A percentile compares a stretch with the other conserved stretches of the same genome.
Conservation (phyloP, 2,329 filamentous ascomycete species). For the Phaeomoniella chlamydospora region DNA sequence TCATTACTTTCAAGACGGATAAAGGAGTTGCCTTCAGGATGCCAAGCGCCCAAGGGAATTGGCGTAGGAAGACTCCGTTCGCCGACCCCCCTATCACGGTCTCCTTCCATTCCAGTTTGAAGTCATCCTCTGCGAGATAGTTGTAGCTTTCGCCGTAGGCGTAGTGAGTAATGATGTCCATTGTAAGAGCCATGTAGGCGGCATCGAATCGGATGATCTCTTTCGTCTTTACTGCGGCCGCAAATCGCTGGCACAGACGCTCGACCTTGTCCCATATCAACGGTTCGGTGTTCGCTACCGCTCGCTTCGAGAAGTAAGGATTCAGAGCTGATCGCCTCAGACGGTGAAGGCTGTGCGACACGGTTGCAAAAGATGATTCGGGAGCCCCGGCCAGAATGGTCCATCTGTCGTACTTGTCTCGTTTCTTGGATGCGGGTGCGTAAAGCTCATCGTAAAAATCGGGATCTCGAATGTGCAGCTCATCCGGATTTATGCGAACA, state of each 20-base stretch:
- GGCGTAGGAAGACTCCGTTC: not conserved
- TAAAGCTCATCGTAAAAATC: conserved; percentile 10
- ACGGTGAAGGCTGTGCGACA: conserved; percentile 9
- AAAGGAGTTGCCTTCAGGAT: conserved; percentile 4
- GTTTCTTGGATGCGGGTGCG: conserved; percentile 4
- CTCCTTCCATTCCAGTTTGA: not conserved
- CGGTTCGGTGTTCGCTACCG: conserved; percentile 4
- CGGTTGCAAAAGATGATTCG: conserved; percentile 6
- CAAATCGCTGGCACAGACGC: conserved; percentile 7
- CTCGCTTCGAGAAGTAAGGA: conserved; percentile 10
- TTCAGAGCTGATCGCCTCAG: conserved; percentile 9
- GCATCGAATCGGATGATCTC: conserved; percentile 6
- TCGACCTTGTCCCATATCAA: conserved; percentile 5
- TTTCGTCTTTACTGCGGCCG: conserved; percentile 4
- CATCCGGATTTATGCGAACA: conserved; percentile 11
- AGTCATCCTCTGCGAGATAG: not conserved
- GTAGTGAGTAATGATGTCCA: conserved; percentile 10
- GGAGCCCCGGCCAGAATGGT: conserved; percentile 4
- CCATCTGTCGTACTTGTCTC: conserved; percentile 10
- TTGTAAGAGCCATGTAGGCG: conserved; percentile 7
- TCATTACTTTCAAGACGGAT: conserved; percentile 1
- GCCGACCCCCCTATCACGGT: not conserved
- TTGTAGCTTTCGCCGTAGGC: conserved; percentile 3
- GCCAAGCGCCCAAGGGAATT: not conserved
- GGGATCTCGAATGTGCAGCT: conserved; percentile 10